These are phyloP conservation scores for Suhomyces kunorum DNA, from an alignment of 1,139 yeast genomes.

Conservation along the genomic window DNA sequence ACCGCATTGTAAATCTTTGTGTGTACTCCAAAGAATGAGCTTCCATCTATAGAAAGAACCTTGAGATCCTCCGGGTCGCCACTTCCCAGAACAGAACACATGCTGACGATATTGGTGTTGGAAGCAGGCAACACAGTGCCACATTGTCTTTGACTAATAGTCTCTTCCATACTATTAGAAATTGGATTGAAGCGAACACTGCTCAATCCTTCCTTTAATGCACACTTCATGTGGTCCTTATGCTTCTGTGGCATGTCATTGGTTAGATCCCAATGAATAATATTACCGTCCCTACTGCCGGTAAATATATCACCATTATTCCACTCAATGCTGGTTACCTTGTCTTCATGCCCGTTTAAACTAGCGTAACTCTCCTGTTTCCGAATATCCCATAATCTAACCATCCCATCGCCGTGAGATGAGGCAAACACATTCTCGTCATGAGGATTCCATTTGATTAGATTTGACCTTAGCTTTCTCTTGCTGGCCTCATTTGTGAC, in stretches of 20 bases:
- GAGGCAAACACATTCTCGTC: constrained; percentile 67
- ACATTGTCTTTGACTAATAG: constrained; percentile 51
- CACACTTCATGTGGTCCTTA: constrained; percentile 37
- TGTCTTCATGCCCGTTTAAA: constrained; percentile 58
- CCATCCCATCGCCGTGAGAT: constrained; percentile 58
- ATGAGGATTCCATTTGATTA: constrained; percentile 62
- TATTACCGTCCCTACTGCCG: constrained; percentile 70
- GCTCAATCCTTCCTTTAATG: constrained; percentile 49
- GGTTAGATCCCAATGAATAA: constrained; percentile 70
- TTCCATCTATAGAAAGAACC: constrained; percentile 54
- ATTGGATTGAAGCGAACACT: constrained; percentile 42
- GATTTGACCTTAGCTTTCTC: constrained; percentile 21
- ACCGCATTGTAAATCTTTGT: constrained; percentile 42
- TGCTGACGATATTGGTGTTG: constrained; percentile 48
- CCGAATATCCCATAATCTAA: constrained; percentile 77
- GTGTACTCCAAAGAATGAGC: constrained; percentile 58
- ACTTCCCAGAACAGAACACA: constrained; percentile 38
- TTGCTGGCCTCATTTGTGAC: constrained; percentile 16
- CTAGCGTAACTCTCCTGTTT: constrained; percentile 55
- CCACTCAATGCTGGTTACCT: constrained; percentile 65
- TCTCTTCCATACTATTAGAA: constrained; percentile 33
- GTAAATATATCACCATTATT: constrained; percentile 57
- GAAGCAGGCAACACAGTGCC: constrained; percentile 65
- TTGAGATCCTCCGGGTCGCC: constrained; percentile 32
- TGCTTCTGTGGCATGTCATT: constrained; percentile 22